phyloP scores from a whole-genome alignment of 2,329 filamentous ascomycete species.

The Coniochaeta sp. region DNA sequence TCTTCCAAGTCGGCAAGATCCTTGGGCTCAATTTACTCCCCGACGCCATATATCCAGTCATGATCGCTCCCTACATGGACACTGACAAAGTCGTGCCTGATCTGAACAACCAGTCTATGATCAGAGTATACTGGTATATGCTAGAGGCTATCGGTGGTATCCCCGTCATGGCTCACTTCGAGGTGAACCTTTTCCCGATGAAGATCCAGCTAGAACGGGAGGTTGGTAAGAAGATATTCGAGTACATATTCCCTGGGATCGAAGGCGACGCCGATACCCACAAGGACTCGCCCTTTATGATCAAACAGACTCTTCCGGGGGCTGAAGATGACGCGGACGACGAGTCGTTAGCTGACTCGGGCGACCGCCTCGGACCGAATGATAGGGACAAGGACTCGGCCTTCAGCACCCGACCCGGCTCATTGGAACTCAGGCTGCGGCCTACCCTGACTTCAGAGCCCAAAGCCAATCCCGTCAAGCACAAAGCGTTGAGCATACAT shows the following conservation, averaged over 20 bases:
- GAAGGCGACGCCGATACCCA: slow-evolving; percentile 33
- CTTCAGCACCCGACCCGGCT: slow-evolving; percentile 57
- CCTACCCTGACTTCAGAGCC: slow-evolving; percentile 66
- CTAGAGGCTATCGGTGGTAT: slow-evolving; percentile 96
- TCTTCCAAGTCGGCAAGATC: slow-evolving; percentile 80
- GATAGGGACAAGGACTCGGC: slow-evolving; percentile 36
- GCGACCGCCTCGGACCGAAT: slow-evolving; percentile 24
- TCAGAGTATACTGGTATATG: slow-evolving; percentile 96
- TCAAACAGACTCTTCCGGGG: slow-evolving; percentile 34
- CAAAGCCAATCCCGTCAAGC: slow-evolving; percentile 22
- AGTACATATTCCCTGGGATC: slow-evolving; percentile 91
- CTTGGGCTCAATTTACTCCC: slow-evolving; percentile 83
- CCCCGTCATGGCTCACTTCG: slow-evolving; percentile 93
- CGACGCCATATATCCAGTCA: slow-evolving; percentile 89
- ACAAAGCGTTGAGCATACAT: slow-evolving; percentile 42
- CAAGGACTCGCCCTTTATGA: slow-evolving; percentile 53
- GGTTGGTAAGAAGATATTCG: slow-evolving; percentile 85
- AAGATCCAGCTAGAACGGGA: slow-evolving; percentile 91
- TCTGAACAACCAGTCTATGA: slow-evolving; percentile 68
- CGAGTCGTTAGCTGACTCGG: slow-evolving; percentile 29
- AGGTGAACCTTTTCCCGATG: slow-evolving; percentile 86
- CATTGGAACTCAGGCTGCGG: slow-evolving; percentile 72
- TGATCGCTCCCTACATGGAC: slow-evolving; percentile 85
- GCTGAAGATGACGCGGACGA: slow-evolving; percentile 44
- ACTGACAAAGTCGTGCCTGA: slow-evolving; percentile 47